phyloP scores from a whole-genome alignment of 495 filamentous ascomycete species.

The Aspergillus cavernicola region DNA sequence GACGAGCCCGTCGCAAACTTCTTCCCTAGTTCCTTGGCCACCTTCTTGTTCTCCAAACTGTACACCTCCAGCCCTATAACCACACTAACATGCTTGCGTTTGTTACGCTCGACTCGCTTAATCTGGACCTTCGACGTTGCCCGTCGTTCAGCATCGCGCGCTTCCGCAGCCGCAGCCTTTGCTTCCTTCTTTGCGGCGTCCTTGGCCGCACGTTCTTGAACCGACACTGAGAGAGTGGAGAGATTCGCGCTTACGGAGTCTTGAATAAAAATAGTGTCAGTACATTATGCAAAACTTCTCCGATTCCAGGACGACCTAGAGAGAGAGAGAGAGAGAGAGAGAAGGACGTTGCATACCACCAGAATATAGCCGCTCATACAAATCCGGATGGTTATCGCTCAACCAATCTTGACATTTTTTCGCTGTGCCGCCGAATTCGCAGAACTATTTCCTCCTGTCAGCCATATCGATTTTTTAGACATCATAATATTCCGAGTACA shows the following conservation, averaged over 20 bases:
- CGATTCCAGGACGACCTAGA: not conserved
- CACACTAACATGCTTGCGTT: slow-evolving; percentile 92
- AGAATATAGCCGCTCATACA: slow-evolving; percentile 80
- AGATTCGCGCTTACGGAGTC: slow-evolving; percentile 81
- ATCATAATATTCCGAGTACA: too few relatives aligned
- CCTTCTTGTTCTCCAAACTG: slow-evolving; percentile 88
- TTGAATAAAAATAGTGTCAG: slow-evolving; percentile 27
- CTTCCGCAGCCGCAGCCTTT: slow-evolving; percentile 80
- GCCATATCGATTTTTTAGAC: too few relatives aligned
- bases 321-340: not conserved
- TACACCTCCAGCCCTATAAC: slow-evolving; percentile 87
- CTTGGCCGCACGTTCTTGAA: slow-evolving; percentile 87
- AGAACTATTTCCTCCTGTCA: slow-evolving; percentile 77
- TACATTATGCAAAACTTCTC: not conserved
- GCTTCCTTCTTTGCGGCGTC: slow-evolving; percentile 93
- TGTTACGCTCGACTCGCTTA: slow-evolving; percentile 96
- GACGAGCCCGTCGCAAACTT: slow-evolving; percentile 83
- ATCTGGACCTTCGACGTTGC: slow-evolving; percentile 80
- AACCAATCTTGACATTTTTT: slow-evolving; percentile 98
- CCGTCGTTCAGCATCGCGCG: slow-evolving; percentile 70
- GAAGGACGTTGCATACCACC: slow-evolving; percentile 51
- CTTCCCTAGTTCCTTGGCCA: slow-evolving; percentile 49
- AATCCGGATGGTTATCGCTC: slow-evolving; percentile 62
- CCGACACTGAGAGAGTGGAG: slow-evolving; percentile 78
- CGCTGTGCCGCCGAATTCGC: slow-evolving; percentile 96